These are phyloP conservation scores for Tremellales sp. DNA, from an alignment of 1,284 basidiomycete genomes.

Conservation along the genomic window DNA sequence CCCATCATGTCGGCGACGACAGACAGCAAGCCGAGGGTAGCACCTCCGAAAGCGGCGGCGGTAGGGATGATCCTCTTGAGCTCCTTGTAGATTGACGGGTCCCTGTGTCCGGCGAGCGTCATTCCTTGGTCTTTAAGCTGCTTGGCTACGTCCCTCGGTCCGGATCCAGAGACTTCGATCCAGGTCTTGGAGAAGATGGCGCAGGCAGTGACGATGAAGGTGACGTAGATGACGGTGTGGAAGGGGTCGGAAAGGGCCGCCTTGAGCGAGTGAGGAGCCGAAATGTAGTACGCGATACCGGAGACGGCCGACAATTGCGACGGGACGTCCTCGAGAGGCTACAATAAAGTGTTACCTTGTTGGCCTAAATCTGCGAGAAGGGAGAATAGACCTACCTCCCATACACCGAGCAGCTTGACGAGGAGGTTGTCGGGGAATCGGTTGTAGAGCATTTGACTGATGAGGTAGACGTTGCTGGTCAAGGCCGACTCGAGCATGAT, in stretches of 20 bases:
- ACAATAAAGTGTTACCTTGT: conserved; percentile 1
- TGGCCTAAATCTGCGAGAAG: not conserved
- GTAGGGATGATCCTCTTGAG: conserved; percentile 96
- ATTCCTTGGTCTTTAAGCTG: conserved; percentile 98
- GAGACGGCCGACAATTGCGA: conserved; percentile 85
- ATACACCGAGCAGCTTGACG: conserved; percentile 85
- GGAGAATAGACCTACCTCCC: conserved; percentile 67
- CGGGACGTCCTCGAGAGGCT: conserved; percentile 82
- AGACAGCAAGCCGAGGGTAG: conserved; percentile 87
- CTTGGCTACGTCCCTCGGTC: conserved; percentile 93
- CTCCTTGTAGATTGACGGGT: conserved; percentile 98
- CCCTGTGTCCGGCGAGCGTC: conserved; percentile 97
- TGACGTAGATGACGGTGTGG: conserved; percentile 86
- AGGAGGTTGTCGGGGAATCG: conserved; percentile 91
- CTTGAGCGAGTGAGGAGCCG: conserved; percentile 85
- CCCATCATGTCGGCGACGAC: conserved; percentile 95
- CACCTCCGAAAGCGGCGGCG: conserved; percentile 94
- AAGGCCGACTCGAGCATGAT: conserved; percentile 98
- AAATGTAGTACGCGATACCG: conserved; percentile 98
- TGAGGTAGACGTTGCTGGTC: conserved; percentile 91
- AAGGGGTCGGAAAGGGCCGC: conserved; percentile 86
- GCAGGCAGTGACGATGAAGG: conserved; percentile 89
- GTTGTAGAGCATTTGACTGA: conserved; percentile 88
- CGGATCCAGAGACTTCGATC: conserved; percentile 96
- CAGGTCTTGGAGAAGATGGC: conserved; percentile 98